phyloP scores from a whole-genome alignment of 495 filamentous ascomycete genomes.

The Hypoxylon crocopeplum region DNA sequence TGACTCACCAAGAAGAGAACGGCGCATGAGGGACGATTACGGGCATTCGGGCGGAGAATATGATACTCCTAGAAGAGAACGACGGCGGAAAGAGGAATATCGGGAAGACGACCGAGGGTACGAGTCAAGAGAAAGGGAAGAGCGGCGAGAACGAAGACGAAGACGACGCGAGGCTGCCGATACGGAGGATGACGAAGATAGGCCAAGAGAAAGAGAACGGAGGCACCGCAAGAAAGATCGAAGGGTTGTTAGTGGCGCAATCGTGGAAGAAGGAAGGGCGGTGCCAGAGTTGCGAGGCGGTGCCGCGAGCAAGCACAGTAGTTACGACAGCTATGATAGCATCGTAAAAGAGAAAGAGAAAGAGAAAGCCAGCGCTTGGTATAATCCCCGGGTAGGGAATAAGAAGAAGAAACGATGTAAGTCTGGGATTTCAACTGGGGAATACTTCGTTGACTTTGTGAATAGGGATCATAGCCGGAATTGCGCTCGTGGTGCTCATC shows the following conservation, averaged over 20 bases:
- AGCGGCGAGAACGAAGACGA: background rate
- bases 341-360: constrained; percentile 43
- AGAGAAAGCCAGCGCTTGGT: constrained; percentile 18
- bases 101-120: constrained; percentile 36
- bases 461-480: constrained; percentile 60
- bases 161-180: constrained; percentile 7
- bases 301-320: constrained; percentile 39
- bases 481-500: constrained; percentile 65
- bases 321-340: constrained; percentile 49
- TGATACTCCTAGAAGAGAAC: constrained; percentile 42
- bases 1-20: constrained; percentile 30
- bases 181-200: constrained; percentile 26
- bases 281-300: constrained; percentile 43
- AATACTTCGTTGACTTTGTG: constrained; percentile 25
- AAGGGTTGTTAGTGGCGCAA: constrained; percentile 70
- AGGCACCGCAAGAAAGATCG: constrained; percentile 53
- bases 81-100: constrained; percentile 42
- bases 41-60: constrained; percentile 28
- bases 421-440: constrained; percentile 20
- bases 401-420: constrained; percentile 59
- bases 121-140: constrained; percentile 39
- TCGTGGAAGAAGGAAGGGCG: constrained; percentile 69
- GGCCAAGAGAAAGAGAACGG: constrained; percentile 39
- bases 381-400: constrained; percentile 26
- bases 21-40: constrained; percentile 27